These are phyloP conservation scores for Coleophoma crateriformis DNA, from an alignment of 2,329 filamentous ascomycete species.

Conservation along the genomic window DNA sequence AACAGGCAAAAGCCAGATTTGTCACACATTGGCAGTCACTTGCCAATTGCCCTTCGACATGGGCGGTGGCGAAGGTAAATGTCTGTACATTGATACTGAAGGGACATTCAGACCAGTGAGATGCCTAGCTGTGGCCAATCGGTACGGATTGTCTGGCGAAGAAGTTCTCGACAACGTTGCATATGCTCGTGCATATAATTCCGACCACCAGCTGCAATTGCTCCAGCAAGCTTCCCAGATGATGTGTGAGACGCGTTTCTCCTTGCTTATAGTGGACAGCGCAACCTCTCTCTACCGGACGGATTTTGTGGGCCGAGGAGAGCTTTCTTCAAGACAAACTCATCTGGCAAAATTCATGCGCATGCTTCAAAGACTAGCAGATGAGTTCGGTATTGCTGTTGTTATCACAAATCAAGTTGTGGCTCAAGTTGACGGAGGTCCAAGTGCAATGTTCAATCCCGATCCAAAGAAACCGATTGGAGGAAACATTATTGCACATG, in stretches of 20 bases:
- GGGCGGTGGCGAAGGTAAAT: constrained; percentile 97
- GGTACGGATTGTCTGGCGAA: constrained; percentile 91
- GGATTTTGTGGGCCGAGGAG: constrained; percentile 93
- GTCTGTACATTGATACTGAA: constrained; percentile 96
- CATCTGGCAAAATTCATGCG: constrained; percentile 88
- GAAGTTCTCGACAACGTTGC: constrained; percentile 98
- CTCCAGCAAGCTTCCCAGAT: constrained; percentile 93
- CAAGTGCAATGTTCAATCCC: constrained; percentile 97
- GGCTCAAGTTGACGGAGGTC: constrained; percentile 93
- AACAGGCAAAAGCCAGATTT: constrained; percentile 97
- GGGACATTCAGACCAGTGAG: constrained; percentile 94
- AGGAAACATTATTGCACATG: constrained; percentile 97
- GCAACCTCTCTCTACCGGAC: constrained; percentile 94
- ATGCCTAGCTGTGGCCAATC: constrained; percentile 83
- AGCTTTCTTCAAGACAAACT: constrained; percentile 88
- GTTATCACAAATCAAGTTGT: constrained; percentile 99
- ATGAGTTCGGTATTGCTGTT: constrained; percentile 92
- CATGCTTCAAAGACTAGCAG: constrained; percentile 70
- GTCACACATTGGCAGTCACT: constrained; percentile 96
- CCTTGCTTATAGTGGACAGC: constrained; percentile 90
- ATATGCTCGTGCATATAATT: constrained; percentile 97
- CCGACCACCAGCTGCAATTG: constrained; percentile 92
- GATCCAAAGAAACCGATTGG: constrained; percentile 99
- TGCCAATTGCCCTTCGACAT: constrained; percentile 98
- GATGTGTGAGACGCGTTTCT: constrained; percentile 99